Conservation (phyloP, 768 basidiomycete species). For the Hericium rajendrae region DNA sequence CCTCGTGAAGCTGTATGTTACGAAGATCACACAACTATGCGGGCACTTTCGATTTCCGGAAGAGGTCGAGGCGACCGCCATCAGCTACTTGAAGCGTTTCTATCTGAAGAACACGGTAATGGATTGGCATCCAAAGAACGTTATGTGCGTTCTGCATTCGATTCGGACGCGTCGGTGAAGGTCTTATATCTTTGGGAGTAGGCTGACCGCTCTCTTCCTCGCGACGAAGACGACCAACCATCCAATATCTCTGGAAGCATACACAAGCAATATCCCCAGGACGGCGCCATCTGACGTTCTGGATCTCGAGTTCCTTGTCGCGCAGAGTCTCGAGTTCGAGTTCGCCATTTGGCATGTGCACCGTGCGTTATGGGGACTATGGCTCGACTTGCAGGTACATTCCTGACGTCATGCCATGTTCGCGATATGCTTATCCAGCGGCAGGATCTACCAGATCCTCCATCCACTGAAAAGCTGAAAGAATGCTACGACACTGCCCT, state of each 20-base stretch:
- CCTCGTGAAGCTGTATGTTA: conserved; percentile 82
- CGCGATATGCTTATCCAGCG: conserved; percentile 7
- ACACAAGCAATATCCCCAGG: conserved; percentile 75
- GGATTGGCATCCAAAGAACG: conserved; percentile 99
- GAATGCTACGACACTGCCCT: conserved; percentile 58
- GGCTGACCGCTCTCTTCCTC: conserved; percentile 91
- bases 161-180: not conserved
- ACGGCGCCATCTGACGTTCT: conserved; percentile 78
- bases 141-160: conserved; percentile 60
- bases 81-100: conserved; percentile 90
- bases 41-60: conserved; percentile 82
- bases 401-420: conserved; percentile 2
- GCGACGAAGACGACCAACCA: conserved; percentile 98
- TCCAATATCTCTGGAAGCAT: conserved; percentile 79
- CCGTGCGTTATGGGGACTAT: conserved; percentile 79
- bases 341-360: conserved; percentile 92
- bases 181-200: conserved; percentile 21
- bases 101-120: conserved; percentile 97
- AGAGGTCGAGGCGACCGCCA: conserved; percentile 87
- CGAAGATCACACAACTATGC: conserved; percentile 80
- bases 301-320: conserved; percentile 90
- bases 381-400: conserved; percentile 77
- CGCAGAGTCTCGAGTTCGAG: conserved; percentile 90
- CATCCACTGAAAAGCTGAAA: conserved; percentile 37
- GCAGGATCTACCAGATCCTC: conserved; percentile 49